A percentile compares a stretch with the other conserved stretches of the same genome.
These are phyloP conservation scores for Eucalyptus marginata DNA, from an alignment of 345 rosid species.

Conservation along the genomic window DNA sequence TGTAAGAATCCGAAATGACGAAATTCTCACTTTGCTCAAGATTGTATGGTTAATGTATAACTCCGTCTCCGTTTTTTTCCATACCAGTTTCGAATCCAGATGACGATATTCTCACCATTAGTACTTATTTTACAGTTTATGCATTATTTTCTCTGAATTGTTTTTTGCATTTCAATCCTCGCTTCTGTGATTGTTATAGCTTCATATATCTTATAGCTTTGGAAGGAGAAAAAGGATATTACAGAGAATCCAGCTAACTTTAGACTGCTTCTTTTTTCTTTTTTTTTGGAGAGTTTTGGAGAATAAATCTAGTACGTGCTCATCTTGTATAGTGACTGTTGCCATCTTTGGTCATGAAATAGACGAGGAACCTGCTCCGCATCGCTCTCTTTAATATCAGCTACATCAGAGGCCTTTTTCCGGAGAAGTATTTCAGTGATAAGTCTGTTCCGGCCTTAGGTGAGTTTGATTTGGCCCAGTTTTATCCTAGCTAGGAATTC, in stretches of 20 bases:
- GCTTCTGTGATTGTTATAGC: background rate
- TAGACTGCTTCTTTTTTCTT: background rate
- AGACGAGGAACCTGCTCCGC: conserved; percentile 92
- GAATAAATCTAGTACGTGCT: background rate
- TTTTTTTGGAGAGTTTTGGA: background rate
- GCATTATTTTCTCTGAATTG: background rate
- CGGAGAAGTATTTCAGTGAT: conserved; percentile 89
- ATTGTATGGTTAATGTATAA: background rate
- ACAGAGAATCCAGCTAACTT: background rate
- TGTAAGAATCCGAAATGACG: background rate
- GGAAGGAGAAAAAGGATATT: background rate
- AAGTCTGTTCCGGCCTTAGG: conserved; percentile 97
- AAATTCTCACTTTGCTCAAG: background rate
- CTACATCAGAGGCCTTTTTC: conserved; percentile 93
- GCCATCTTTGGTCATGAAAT: background rate
- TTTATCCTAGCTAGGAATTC: background rate
- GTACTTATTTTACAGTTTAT: background rate
- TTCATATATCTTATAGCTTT: background rate
- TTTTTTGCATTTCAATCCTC: background rate
- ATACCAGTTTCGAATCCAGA: background rate
- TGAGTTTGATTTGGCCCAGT: background rate
- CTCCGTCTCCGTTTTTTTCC: background rate
- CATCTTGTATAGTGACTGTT: background rate
- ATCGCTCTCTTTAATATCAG: conserved; percentile 95
- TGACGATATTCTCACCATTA: background rate